A percentile compares a stretch with the other conserved stretches of the same genome.
Conservation (phyloP, 139 green algal species). For the Chlorella sp. region DNA sequence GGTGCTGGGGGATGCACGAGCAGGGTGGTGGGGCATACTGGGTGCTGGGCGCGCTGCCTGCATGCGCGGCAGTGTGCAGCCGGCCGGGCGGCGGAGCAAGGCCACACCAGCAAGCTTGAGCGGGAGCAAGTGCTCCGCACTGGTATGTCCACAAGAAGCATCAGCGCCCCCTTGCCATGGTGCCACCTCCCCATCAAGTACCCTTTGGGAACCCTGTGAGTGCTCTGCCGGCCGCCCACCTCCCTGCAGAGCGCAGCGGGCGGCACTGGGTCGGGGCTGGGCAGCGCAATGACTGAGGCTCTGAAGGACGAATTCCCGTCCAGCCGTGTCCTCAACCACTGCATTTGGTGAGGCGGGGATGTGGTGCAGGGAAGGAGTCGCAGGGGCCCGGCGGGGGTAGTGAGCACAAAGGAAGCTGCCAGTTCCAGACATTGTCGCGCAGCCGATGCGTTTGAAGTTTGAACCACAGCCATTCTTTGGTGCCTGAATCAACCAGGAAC, state of each 20-base stretch:
- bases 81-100: too few relatives aligned
- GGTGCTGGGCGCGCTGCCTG: not conserved
- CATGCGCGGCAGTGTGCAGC: not conserved
- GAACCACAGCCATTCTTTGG: too few relatives aligned
- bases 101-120: not conserved
- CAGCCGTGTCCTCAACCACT: constrained; percentile 75
- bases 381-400: too few relatives aligned
- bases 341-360: constrained; percentile 71
- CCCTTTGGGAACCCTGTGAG: not conserved
- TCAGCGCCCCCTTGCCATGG: not conserved
- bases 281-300: constrained; percentile 69
- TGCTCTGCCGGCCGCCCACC: not conserved
- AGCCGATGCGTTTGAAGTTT: too few relatives aligned
- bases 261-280: constrained; percentile 84
- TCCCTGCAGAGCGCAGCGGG: constrained; percentile 83
- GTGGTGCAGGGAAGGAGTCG: too few relatives aligned
- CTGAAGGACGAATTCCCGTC: constrained; percentile 77
- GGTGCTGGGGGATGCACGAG: not conserved
- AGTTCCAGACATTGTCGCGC: too few relatives aligned
- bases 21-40: not conserved
- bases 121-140: too few relatives aligned
- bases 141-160: too few relatives aligned
- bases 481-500: too few relatives aligned
- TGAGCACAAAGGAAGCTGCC: too few relatives aligned
- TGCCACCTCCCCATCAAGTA: not conserved